phyloP scores from a whole-genome alignment of 1,139 yeast species.

The Geotrichum reessii region DNA sequence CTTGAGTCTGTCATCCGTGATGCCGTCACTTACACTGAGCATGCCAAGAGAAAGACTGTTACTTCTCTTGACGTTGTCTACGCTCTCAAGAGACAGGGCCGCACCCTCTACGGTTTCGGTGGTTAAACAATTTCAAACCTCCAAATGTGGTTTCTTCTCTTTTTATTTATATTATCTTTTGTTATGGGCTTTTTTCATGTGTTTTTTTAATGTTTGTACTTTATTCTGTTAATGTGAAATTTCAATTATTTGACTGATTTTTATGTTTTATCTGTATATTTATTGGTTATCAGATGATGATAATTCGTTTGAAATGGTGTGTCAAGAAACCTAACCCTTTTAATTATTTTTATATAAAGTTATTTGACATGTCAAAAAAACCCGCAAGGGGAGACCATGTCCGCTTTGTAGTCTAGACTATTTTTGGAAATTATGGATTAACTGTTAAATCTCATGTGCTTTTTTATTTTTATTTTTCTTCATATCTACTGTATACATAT shows the following conservation, averaged over 20 bases:
- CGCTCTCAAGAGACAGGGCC: constrained; percentile 99
- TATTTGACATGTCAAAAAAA: too few species aligned
- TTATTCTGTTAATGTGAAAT: neutral
- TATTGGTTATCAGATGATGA: neutral
- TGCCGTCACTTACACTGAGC: constrained; percentile 98
- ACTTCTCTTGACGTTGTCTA: constrained; percentile 97
- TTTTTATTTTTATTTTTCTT: too few species aligned
- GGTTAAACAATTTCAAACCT: constrained; percentile 49
- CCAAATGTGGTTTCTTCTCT: neutral
- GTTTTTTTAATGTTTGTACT: neutral
- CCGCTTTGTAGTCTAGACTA: too few species aligned
- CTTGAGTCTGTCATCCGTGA: constrained; percentile 97
- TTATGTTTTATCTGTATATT: neutral
- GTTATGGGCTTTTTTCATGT: neutral
- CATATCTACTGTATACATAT: too few species aligned
- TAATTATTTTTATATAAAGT: neutral
- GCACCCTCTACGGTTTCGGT: constrained; percentile 99
- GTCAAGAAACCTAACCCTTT: neutral
- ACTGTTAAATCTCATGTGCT: too few species aligned
- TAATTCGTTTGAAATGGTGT: neutral
- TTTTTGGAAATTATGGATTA: too few species aligned
- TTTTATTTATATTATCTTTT: too few species aligned
- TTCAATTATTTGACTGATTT: neutral
- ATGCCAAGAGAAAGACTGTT: constrained; percentile 99
- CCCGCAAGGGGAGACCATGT: too few species aligned